Conservation (phyloP, 345 rosid genomes). For the Passiflora organensis region DNA sequence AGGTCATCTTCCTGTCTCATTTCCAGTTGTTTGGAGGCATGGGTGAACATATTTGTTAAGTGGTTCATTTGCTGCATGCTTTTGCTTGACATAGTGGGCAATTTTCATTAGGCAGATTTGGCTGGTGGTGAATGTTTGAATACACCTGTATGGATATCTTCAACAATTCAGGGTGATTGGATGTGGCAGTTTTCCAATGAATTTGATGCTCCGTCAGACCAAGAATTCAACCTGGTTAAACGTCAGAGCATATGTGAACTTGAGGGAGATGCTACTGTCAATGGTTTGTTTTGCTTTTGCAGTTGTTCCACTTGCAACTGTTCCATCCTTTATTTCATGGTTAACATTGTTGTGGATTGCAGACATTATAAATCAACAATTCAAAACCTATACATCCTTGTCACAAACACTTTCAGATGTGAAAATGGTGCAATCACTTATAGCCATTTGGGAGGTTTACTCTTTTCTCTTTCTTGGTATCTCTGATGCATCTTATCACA, state of each 20-base stretch:
- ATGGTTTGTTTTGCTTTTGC: constrained; percentile 45
- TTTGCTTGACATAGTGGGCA: constrained; percentile 12
- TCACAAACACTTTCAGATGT: constrained; percentile 69
- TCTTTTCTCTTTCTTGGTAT: constrained; percentile 13
- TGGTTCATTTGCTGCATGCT: neutral
- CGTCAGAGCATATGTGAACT: constrained; percentile 86
- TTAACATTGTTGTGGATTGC: constrained; percentile 24
- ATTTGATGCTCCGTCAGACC: constrained; percentile 36
- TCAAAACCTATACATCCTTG: constrained; percentile 55
- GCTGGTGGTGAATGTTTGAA: constrained; percentile 32
- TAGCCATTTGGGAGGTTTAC: constrained; percentile 96
- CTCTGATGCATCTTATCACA: too few species aligned
- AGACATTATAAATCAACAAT: constrained; percentile 80
- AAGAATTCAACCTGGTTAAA: constrained; percentile 30
- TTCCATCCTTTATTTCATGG: constrained; percentile 13
- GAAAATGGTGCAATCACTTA: constrained; percentile 91
- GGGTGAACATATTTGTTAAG: neutral
- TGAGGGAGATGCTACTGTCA: constrained; percentile 76
- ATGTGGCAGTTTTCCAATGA: constrained; percentile 53
- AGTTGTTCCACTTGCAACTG: neutral
- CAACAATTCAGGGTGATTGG: constrained; percentile 78
- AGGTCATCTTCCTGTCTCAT: constrained; percentile 29
- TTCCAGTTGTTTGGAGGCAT: neutral
- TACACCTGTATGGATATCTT: constrained; percentile 61
- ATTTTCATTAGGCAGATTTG: constrained; percentile 54